phyloP scores from a whole-genome alignment of 305 asterid genomes.

The Solanum hybrid region DNA sequence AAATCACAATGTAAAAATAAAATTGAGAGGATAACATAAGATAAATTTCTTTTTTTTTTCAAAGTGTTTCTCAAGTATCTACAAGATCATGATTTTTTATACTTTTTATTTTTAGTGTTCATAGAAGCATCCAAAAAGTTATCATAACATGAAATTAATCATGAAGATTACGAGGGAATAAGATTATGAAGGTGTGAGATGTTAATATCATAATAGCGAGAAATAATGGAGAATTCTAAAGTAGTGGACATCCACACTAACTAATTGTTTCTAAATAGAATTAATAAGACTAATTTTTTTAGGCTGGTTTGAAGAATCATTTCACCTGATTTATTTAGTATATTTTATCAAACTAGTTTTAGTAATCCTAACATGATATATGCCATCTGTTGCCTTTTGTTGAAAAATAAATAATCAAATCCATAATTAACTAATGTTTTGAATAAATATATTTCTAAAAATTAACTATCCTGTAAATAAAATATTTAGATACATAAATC shows the following conservation, averaged over 20 bases:
- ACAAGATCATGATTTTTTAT: background rate
- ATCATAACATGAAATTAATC: background rate
- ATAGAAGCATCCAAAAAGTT: background rate
- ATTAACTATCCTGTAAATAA: background rate
- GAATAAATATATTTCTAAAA: background rate
- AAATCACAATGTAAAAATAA: background rate
- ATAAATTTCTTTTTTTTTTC: background rate
- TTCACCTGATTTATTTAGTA: background rate
- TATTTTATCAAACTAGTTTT: background rate
- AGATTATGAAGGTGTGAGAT: background rate
- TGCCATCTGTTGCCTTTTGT: background rate
- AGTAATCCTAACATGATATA: background rate
- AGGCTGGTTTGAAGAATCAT: background rate
- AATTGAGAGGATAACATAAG: background rate
- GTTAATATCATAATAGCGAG: background rate
- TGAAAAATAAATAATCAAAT: background rate
- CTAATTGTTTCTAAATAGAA: background rate
- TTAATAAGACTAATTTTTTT: background rate
- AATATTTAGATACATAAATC: background rate
- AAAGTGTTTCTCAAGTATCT: background rate
- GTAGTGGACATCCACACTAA: background rate
- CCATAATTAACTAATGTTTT: background rate
- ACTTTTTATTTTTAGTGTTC: background rate
- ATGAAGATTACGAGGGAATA: background rate
- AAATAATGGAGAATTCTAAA: background rate